Evolutionary conservation across 2,329 filamentous ascomycete species (phyloP).

Genomic region (Fusarium xyrophilum): DNA sequence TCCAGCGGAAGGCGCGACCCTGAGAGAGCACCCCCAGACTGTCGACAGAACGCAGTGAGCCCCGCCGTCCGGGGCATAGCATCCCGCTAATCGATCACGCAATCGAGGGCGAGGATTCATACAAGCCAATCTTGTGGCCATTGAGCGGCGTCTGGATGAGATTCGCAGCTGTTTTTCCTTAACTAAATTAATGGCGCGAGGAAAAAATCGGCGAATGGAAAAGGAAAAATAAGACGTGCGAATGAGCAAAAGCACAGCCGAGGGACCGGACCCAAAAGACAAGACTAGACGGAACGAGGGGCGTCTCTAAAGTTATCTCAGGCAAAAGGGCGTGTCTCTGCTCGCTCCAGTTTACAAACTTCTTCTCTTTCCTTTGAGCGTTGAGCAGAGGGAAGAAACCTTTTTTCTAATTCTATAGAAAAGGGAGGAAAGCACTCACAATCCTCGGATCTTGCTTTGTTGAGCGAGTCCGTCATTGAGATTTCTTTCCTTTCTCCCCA

Average conservation of each 20-base stretch:
- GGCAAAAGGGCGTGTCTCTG: conserved; percentile 29
- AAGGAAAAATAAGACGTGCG: conserved; percentile 34
- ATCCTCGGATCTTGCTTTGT: conserved; percentile 33
- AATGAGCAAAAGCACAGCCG: conserved; percentile 32
- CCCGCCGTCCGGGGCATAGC: conserved; percentile 42
- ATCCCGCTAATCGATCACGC: conserved; percentile 45
- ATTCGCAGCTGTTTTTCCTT: conserved; percentile 21
- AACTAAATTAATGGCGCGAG: conserved; percentile 36
- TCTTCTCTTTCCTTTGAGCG: conserved; percentile 28
- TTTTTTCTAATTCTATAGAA: conserved; percentile 37
- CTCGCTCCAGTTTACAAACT: conserved; percentile 34
- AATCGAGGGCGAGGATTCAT: conserved; percentile 43
- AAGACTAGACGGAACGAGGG: conserved; percentile 22
- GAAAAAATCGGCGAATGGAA: conserved; percentile 40
- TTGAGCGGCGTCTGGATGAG: conserved; percentile 29
- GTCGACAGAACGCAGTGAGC: conserved; percentile 27
- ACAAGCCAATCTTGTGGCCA: conserved; percentile 36
- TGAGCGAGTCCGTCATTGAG: conserved; percentile 37
- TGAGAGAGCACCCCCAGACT: conserved; percentile 32
- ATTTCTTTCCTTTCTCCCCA: conserved; percentile 28
- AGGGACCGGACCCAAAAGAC: conserved; percentile 26
- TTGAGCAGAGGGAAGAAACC: conserved; percentile 41
- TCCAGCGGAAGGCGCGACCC: conserved; percentile 32
- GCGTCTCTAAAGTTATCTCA: conserved; percentile 11
- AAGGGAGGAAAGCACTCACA: conserved; percentile 36